These are phyloP conservation scores for Amniculicola lignicola DNA, from an alignment of 495 filamentous ascomycete genomes.

Conservation along the genomic window DNA sequence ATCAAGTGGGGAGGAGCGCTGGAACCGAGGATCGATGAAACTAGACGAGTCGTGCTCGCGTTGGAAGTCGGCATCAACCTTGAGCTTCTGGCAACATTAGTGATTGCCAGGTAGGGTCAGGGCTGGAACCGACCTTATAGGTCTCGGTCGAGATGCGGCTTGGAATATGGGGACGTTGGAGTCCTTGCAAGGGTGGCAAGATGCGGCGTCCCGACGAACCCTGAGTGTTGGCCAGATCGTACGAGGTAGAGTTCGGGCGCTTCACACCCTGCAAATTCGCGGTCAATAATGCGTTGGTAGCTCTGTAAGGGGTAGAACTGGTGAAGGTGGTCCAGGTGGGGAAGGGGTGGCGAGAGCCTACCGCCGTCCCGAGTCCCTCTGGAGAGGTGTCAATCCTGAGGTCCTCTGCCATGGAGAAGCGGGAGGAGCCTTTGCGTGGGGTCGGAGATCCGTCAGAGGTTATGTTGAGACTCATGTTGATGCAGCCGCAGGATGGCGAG, in stretches of 20 bases:
- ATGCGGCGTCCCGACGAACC: constrained; percentile 4
- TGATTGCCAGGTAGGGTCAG: neutral
- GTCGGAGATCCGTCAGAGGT: constrained; percentile 37
- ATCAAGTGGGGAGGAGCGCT: constrained; percentile 55
- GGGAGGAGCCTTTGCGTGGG: constrained; percentile 27
- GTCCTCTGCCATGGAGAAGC: constrained; percentile 29
- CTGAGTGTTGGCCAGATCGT: neutral
- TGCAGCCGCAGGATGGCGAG: neutral
- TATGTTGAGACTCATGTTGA: constrained; percentile 33
- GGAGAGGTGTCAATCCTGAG: constrained; percentile 25
- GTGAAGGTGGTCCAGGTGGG: neutral
- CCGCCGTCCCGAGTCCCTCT: constrained; percentile 29
- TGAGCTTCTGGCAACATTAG: constrained; percentile 55
- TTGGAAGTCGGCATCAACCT: constrained; percentile 44
- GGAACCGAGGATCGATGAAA: constrained; percentile 58
- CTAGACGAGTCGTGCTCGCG: constrained; percentile 39
- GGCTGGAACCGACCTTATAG: constrained; percentile 34
- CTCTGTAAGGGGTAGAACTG: neutral
- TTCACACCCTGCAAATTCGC: constrained; percentile 32
- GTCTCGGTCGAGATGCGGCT: neutral
- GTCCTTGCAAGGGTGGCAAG: neutral
- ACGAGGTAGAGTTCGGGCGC: constrained; percentile 5
- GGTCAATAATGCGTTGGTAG: constrained; percentile 25
- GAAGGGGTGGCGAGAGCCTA: constrained; percentile 24
- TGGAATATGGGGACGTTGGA: too few relatives aligned